Evolutionary conservation across 2,329 filamentous ascomycete genomes (phyloP), one percentile per base, ranked within the genome.

Genomic region (Sphaerulina populicola): DNA sequence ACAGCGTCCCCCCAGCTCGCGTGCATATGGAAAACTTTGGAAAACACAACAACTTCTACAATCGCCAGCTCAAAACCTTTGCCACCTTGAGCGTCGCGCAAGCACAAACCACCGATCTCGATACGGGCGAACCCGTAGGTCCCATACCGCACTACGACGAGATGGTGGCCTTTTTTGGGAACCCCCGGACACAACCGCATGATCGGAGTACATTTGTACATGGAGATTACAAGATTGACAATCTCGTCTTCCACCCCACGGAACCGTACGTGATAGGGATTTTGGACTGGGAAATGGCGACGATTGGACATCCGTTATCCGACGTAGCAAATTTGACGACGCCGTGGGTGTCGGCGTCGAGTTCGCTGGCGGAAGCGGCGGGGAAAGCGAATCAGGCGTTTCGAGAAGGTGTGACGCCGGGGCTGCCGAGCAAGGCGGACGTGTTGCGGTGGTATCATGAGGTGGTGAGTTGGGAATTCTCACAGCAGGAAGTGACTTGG

Each of bases 271-370:
- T 97, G 10, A 90, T 97, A 69, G 93, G 91, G 3, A 89, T 97
- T 49, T 72, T 97, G 5, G 93, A 98, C 72, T 97, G 91, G 91
- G 93, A 97, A 73, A 95, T 98, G 88, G 89, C 88, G 33, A 97
- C 93, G 0, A 83, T 96, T 49, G 93, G 93, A n/a, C 91, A 98
- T 68, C 93, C 93, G 1, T 78, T 97, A 18, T 91, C 86, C 5
- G 93, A 98, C 67, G 74, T 97, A 37, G 83, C 83, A 68, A 97
- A 97, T 70, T 75, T 97, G 14, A 68, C 83, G 14, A 61, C 62
- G 1, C 74, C 74, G 3, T 76, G 67, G 57, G 62, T 72, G 2
- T 72, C 69, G 6, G 71, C 73, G 1, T 60, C 60, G 0, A 68
- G 64, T 18, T 61, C 65, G 29, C 65, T 68, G 48, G 68, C 69